These are phyloP conservation scores for Climacium dendroides DNA, from an alignment of 225 moss, liverwort and hornwort genomes.

Conservation along the genomic window DNA sequence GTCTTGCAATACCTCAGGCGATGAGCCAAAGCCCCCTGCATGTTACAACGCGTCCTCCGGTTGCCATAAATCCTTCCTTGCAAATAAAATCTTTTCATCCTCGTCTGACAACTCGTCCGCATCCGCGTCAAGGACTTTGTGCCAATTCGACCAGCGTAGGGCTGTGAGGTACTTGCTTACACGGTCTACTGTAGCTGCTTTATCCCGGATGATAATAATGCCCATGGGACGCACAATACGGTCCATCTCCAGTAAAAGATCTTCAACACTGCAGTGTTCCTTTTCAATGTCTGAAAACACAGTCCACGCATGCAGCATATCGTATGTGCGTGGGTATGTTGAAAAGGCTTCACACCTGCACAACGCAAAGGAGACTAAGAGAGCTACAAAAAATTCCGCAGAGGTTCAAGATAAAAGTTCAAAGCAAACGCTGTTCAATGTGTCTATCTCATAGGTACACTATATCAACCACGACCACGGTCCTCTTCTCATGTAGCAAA, in stretches of 20 bases:
- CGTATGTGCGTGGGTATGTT: constrained; percentile 96
- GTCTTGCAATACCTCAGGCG: neutral
- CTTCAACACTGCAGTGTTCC: constrained; percentile 64
- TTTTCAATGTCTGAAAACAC: constrained; percentile 79
- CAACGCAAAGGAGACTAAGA: neutral
- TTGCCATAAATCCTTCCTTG: constrained; percentile 80
- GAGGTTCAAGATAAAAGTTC: neutral
- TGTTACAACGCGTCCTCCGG: constrained; percentile 60
- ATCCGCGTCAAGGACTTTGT: constrained; percentile 33
- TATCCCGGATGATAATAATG: constrained; percentile 75
- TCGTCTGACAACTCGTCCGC: constrained; percentile 45
- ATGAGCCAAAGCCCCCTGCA: neutral
- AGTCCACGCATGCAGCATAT: constrained; percentile 81
- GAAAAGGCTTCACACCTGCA: constrained; percentile 98
- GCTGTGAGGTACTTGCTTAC: constrained; percentile 60
- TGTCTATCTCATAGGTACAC: neutral
- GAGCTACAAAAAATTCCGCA: neutral
- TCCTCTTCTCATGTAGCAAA: neutral
- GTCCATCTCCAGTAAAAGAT: constrained; percentile 92
- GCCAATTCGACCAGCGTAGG: constrained; percentile 82
- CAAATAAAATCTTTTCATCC: constrained; percentile 82
- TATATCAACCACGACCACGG: neutral
- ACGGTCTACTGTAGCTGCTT: constrained; percentile 49
- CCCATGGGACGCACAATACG: constrained; percentile 81
- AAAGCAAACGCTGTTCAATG: neutral